Percentiles rank a stretch among this genome's conserved stretches.
Evolutionary conservation across 371 early-diverging fungal genomes (phyloP).

Genomic region (Mucor circinelloides): DNA sequence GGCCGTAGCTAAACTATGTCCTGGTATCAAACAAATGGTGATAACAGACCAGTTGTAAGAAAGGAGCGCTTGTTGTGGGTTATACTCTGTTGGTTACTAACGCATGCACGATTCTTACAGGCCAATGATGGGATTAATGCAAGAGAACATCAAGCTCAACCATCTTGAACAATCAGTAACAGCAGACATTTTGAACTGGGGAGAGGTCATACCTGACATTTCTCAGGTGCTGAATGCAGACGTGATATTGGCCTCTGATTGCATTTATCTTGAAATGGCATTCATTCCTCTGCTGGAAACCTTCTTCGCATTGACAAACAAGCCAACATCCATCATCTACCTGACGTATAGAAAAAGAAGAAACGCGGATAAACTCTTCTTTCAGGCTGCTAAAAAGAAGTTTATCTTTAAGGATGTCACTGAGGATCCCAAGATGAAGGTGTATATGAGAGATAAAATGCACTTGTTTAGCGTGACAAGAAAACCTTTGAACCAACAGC

Average conservation of each 20-base stretch:
- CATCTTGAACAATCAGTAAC: slow-evolving; percentile 12
- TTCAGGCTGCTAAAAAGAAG: slow-evolving; percentile 43
- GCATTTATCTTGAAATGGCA: slow-evolving; percentile 51
- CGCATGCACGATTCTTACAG: slow-evolving; percentile 11
- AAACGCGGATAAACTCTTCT: slow-evolving; percentile 54
- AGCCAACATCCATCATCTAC: slow-evolving; percentile 36
- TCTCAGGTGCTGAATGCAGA: slow-evolving; percentile 23
- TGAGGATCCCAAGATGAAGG: slow-evolving; percentile 36
- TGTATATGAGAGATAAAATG: slow-evolving; percentile 23
- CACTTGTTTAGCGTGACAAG: slow-evolving; percentile 37
- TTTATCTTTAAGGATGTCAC: slow-evolving; percentile 37
- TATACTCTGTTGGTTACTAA: neutral
- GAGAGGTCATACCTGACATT: slow-evolving; percentile 24
- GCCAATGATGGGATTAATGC: slow-evolving; percentile 47
- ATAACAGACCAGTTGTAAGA: slow-evolving; percentile 50
- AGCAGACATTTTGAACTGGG: slow-evolving; percentile 45
- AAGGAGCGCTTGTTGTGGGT: no score
- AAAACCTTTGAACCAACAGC: slow-evolving; percentile 17
- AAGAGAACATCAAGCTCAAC: slow-evolving; percentile 42
- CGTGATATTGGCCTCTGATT: slow-evolving; percentile 53
- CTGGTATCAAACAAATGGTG: slow-evolving; percentile 26
- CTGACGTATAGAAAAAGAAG: slow-evolving; percentile 46
- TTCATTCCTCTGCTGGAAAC: slow-evolving; percentile 50
- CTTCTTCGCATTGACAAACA: slow-evolving; percentile 27
- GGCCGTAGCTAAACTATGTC: slow-evolving; percentile 39